Evolutionary conservation across 1,284 basidiomycete genomes (phyloP), one percentile per base, ranked within the genome.

Genomic region (Mycosarcoma maydis): DNA sequence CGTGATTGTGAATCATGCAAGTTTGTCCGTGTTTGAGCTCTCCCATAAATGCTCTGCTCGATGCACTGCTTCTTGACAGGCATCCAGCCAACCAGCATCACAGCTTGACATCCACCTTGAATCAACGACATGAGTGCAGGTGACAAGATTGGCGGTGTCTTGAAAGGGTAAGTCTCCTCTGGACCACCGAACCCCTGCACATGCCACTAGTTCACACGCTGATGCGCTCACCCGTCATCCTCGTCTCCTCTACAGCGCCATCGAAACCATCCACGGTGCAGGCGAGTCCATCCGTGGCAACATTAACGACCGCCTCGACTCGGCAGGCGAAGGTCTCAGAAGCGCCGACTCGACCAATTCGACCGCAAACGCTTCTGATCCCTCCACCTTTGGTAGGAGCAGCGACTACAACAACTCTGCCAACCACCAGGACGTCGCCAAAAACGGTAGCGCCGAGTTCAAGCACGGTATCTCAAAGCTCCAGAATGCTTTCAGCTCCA

Each of bases 261-360:
- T 77, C 20, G 44, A 61, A 49, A 38, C 60, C 20, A 46, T 49
- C 23, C 67, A 72, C 51, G 75, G 75, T 11, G 68, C 58, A 24
- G 72, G 72, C 51, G 73, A 77, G 46, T 20, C 62, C 26, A 69
- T 77, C 39, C 65, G 75, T 2, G 75, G 75, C 16, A 73, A 60
- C 50, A 54, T 76, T 57, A 77, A 77, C 50, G 40, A 64, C 29
- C 40, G 40, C 26, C 39, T 72, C 26, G 75, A 77, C 29, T 46
- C 48, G 2, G 60, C 67, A 1, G 74, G 74, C 32, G 74, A 76
- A 33, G 74, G 72, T 9, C 51, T 73, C 19, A 22, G 49, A 8
- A 29, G 50, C 3, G 42, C 43, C 19, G 41, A 33, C 38, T 24
- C 38, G n/a, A 13, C 34, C 27, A 14, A 49, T n/a, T 8, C 45